A percentile compares a stretch with the other conserved stretches of the same genome.
These are phyloP conservation scores for Calonectria pauciramosa DNA, from an alignment of 2,329 filamentous ascomycete species.

Conservation along the genomic window DNA sequence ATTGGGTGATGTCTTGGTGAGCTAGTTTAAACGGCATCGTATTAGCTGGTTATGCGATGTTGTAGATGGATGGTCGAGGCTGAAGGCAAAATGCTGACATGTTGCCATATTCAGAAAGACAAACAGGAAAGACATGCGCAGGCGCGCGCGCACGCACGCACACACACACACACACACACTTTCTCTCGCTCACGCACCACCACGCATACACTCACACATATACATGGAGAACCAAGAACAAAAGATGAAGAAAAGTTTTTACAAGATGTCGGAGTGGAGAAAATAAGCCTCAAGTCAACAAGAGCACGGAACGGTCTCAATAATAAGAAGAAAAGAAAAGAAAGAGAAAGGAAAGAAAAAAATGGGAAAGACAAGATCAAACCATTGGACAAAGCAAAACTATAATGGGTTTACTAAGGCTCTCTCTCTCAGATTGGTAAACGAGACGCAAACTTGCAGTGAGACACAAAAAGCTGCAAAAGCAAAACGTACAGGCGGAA, in stretches of 20 bases:
- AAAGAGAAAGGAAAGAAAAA: conserved; percentile 2
- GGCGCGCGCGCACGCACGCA: neutral
- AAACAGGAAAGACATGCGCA: neutral
- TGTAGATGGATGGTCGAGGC: neutral
- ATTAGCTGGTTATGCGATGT: neutral
- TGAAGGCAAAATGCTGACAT: neutral
- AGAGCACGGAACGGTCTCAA: neutral
- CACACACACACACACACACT: neutral
- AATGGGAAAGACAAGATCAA: neutral
- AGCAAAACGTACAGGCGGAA: neutral
- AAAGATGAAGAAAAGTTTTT: neutral
- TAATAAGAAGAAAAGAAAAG: neutral
- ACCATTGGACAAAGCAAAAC: neutral
- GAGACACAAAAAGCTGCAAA: neutral
- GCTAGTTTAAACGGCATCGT: neutral
- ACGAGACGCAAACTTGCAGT: neutral
- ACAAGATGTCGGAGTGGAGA: neutral
- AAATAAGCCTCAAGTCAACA: neutral
- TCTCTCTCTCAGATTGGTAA: neutral
- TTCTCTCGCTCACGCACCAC: neutral
- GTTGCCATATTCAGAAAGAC: neutral
- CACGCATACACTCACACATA: neutral
- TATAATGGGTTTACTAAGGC: neutral
- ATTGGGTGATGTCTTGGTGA: conserved; percentile 20
- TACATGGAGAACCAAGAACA: neutral